These are phyloP conservation scores for Xylaria flabelliformis DNA, from an alignment of 495 filamentous ascomycete genomes.

Conservation along the genomic window DNA sequence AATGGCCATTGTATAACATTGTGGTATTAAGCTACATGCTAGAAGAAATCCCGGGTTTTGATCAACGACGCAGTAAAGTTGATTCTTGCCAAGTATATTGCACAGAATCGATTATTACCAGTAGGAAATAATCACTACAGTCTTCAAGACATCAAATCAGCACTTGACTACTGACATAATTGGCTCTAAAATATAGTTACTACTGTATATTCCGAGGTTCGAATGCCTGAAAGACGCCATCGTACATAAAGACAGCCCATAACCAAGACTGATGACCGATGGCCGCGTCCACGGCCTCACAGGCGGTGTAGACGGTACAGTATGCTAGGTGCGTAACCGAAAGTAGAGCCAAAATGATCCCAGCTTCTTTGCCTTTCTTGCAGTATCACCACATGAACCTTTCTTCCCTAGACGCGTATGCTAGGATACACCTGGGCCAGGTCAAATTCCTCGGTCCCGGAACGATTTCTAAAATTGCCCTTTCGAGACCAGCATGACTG, in stretches of 20 bases:
- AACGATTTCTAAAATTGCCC: background rate
- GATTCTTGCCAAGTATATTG: background rate
- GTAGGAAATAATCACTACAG: background rate
- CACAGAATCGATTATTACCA: background rate
- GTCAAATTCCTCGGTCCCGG: constrained; percentile 20
- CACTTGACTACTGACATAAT: background rate
- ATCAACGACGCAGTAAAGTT: constrained; percentile 12
- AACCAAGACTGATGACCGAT: background rate
- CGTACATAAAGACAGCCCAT: background rate
- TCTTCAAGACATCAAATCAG: background rate
- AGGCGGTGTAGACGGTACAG: background rate
- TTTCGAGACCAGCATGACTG: constrained; percentile 11
- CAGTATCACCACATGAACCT: background rate
- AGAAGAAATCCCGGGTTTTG: background rate
- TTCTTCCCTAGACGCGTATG: constrained; percentile 9
- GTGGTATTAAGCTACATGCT: constrained; percentile 33
- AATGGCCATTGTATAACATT: constrained; percentile 38
- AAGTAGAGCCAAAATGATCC: background rate
- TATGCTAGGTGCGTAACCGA: background rate
- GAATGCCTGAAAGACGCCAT: constrained; percentile 1
- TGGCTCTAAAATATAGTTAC: background rate
- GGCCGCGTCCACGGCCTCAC: background rate
- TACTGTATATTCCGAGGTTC: background rate
- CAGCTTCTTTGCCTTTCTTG: background rate
- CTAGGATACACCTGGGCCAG: background rate